phyloP scores from a whole-genome alignment of 495 filamentous ascomycete species.

The Pyronema domesticum region DNA sequence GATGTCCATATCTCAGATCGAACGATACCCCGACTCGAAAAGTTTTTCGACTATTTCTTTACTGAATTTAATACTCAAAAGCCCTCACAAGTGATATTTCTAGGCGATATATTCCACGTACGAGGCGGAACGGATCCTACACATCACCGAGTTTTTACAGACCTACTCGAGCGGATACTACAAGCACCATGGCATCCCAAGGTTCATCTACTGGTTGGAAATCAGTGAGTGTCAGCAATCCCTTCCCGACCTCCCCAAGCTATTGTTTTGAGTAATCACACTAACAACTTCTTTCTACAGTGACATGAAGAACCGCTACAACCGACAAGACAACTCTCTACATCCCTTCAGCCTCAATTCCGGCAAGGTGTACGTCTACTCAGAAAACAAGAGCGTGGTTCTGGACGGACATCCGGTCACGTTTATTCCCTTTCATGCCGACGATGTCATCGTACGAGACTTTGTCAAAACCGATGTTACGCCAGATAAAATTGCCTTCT shows the following conservation, averaged over 20 bases:
- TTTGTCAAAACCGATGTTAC: not conserved
- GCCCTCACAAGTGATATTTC: conserved; percentile 1
- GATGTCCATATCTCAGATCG: not conserved
- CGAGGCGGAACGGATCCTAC: conserved; percentile 1
- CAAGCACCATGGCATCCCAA: not conserved
- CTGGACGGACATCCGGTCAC: not conserved
- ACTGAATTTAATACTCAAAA: not conserved
- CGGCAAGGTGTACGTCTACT: not conserved
- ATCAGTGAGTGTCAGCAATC: conserved; percentile 2
- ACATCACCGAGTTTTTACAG: conserved; percentile 3
- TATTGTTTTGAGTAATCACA: not conserved
- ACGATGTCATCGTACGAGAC: not conserved
- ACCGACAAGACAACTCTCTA: conserved; percentile 2
- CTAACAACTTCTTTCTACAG: not conserved
- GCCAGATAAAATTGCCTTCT: conserved; percentile 1
- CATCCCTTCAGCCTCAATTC: not conserved
- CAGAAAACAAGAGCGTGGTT: not conserved
- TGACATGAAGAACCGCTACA: conserved; percentile 4
- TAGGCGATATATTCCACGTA: conserved; percentile 1
- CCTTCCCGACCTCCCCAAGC: not conserved
- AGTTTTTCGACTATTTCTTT: conserved; percentile 3
- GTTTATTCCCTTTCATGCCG: conserved; percentile 2
- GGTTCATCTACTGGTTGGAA: conserved; percentile 4
- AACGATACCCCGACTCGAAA: not conserved
- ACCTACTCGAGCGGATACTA: not conserved